phyloP scores from a whole-genome alignment of 2,329 filamentous ascomycete species.

The Gremmenia infestans region DNA sequence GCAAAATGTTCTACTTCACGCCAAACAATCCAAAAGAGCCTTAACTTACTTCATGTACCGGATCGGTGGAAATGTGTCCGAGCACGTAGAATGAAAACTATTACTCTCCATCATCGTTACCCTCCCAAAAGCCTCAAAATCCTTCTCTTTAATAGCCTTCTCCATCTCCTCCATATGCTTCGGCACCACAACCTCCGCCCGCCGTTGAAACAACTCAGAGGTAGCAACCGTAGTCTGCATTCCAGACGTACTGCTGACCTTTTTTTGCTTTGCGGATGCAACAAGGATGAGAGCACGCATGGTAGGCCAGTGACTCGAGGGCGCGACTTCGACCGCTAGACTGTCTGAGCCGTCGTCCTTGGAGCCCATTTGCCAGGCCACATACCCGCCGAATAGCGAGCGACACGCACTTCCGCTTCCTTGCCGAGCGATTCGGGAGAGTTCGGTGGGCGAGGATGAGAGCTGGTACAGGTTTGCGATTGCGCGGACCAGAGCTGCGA shows the following conservation, averaged over 20 bases:
- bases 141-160: slow-evolving; percentile 66
- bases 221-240: slow-evolving; percentile 98
- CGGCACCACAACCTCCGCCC: slow-evolving; percentile 74
- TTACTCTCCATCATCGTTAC: slow-evolving; percentile 97
- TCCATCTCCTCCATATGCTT: slow-evolving; percentile 81
- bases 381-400: slow-evolving; percentile 90
- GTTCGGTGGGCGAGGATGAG: slow-evolving; percentile 71
- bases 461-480: slow-evolving; percentile 91
- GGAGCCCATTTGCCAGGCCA: slow-evolving; percentile 83
- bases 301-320: slow-evolving; percentile 86
- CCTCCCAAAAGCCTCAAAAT: slow-evolving; percentile 83
- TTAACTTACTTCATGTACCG: slow-evolving; percentile 79
- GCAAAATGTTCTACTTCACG: background rate
- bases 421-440: slow-evolving; percentile 85
- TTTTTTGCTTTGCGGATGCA: slow-evolving; percentile 90
- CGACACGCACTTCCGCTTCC: slow-evolving; percentile 94
- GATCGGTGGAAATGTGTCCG: slow-evolving; percentile 95
- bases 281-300: slow-evolving; percentile 94
- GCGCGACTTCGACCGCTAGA: slow-evolving; percentile 80
- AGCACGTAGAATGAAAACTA: slow-evolving; percentile 90
- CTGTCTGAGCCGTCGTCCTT: slow-evolving; percentile 79
- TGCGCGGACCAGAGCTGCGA: slow-evolving; percentile 70
- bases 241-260: slow-evolving; percentile 83
- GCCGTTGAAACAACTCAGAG: slow-evolving; percentile 76
- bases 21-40: background rate